Evolutionary conservation across 2,329 filamentous ascomycete genomes (phyloP).

Genomic region (Claviceps arundinis): DNA sequence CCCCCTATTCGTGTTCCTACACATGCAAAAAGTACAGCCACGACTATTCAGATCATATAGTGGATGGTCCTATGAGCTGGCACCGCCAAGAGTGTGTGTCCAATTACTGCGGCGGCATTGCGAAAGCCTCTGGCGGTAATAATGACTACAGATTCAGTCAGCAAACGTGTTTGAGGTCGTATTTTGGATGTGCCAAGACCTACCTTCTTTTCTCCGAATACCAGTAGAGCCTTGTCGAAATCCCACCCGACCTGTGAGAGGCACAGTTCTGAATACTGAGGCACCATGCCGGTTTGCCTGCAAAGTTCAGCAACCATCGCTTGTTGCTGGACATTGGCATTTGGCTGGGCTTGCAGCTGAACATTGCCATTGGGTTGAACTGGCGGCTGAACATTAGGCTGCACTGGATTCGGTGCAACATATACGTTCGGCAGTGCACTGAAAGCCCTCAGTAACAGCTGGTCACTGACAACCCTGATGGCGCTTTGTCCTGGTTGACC

Average conservation of each 20-base stretch:
- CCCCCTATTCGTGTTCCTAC: neutral
- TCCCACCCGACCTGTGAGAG: slow-evolving; percentile 70
- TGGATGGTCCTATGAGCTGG: neutral
- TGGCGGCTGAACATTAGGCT: no score
- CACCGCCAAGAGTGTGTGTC: neutral
- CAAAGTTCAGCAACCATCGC: slow-evolving; percentile 64
- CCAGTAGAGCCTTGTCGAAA: slow-evolving; percentile 56
- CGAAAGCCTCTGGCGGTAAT: slow-evolving; percentile 17
- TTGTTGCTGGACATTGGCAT: slow-evolving; percentile 37
- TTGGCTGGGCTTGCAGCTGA: slow-evolving; percentile 38
- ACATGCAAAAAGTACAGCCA: neutral
- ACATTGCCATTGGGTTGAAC: slow-evolving; percentile 15
- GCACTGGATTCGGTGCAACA: slow-evolving; percentile 14
- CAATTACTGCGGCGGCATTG: slow-evolving; percentile 5
- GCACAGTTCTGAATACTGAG: slow-evolving; percentile 69
- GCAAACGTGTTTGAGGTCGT: neutral
- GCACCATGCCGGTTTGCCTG: slow-evolving; percentile 66
- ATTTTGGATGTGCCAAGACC: slow-evolving; percentile 11
- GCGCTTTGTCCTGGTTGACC: slow-evolving; percentile 49
- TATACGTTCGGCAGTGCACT: slow-evolving; percentile 33
- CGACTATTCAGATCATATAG: no score
- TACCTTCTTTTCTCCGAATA: slow-evolving; percentile 68
- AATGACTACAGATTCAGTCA: slow-evolving; percentile 9
- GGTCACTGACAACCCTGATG: slow-evolving; percentile 68
- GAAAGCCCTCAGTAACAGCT: slow-evolving; percentile 60